Percentiles rank a stretch among this genome's conserved stretches.
phyloP scores from a whole-genome alignment of 2,329 filamentous ascomycete species.

The Aspergillus carbonarius region DNA sequence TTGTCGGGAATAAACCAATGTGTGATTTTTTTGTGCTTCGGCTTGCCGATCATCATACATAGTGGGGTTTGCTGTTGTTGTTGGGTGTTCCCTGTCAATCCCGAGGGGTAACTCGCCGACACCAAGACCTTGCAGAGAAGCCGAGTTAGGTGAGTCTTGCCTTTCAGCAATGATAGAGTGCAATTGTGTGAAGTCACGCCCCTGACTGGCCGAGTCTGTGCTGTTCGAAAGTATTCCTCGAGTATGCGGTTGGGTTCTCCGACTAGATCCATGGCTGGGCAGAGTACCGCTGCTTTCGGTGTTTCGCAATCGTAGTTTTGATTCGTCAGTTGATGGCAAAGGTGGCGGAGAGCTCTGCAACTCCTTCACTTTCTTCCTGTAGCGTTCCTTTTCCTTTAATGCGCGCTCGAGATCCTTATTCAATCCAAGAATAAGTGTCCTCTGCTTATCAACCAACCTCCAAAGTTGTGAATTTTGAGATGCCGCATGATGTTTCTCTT shows the following conservation, averaged over 20 bases:
- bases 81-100: neutral
- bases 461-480: conserved; percentile 92
- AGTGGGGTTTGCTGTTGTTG: neutral
- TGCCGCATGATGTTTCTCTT: conserved; percentile 84
- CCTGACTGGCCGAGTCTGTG: neutral
- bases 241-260: neutral
- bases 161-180: neutral
- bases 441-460: conserved; percentile 94
- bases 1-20: conserved; percentile 14
- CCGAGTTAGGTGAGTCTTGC: neutral
- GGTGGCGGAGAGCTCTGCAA: conserved; percentile 51
- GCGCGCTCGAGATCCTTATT: conserved; percentile 92
- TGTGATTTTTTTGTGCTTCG: conserved; percentile 11
- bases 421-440: conserved; percentile 86
- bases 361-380: conserved; percentile 87
- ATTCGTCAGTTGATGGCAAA: conserved; percentile 25
- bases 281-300: conserved; percentile 8
- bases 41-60: conserved; percentile 6
- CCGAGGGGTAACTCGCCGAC: conserved; percentile 1
- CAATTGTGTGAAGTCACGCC: neutral
- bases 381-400: conserved; percentile 91
- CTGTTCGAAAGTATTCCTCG: neutral
- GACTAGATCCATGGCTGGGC: neutral
- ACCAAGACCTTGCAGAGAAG: conserved; percentile 8
- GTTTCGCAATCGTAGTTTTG: conserved; percentile 10